A percentile compares a stretch with the other conserved stretches of the same genome.
Conservation (phyloP, 169 alveolate genomes). For the Plasmodium reichenowi region DNA sequence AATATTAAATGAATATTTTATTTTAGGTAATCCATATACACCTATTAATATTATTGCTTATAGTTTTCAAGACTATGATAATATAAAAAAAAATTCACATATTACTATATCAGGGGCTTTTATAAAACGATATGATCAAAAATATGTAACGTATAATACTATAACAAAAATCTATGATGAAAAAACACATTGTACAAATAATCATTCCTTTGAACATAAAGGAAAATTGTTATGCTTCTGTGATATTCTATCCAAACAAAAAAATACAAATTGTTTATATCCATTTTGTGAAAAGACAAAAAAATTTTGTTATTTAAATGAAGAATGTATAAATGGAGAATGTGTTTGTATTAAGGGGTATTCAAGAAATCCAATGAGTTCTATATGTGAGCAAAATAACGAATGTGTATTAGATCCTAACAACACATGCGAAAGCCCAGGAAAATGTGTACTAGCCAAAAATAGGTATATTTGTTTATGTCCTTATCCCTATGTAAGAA, state of each 20-base stretch:
- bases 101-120: slow-evolving; percentile 65
- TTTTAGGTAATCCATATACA: slow-evolving; percentile 67
- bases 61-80: slow-evolving; percentile 43
- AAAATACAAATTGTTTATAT: slow-evolving; percentile 27
- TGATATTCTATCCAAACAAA: not conserved
- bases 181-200: slow-evolving; percentile 17
- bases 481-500: slow-evolving; percentile 64
- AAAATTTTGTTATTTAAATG: slow-evolving; percentile 59
- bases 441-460: slow-evolving; percentile 38
- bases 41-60: slow-evolving; percentile 62
- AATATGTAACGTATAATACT: slow-evolving; percentile 9
- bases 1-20: slow-evolving; percentile 70
- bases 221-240: slow-evolving; percentile 58
- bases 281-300: slow-evolving; percentile 58
- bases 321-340: slow-evolving; percentile 63
- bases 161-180: slow-evolving; percentile 13
- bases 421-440: slow-evolving; percentile 53
- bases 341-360: slow-evolving; percentile 73
- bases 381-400: slow-evolving; percentile 65
- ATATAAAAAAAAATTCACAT: slow-evolving; percentile 38
- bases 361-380: slow-evolving; percentile 76
- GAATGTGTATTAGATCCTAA: slow-evolving; percentile 38
- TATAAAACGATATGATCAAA: slow-evolving; percentile 28
- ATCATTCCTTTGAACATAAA: slow-evolving; percentile 26
- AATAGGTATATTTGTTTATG: slow-evolving; percentile 67